phyloP scores from a whole-genome alignment of 1,139 yeast genomes.

The Magnusiomyces clavatus region DNA sequence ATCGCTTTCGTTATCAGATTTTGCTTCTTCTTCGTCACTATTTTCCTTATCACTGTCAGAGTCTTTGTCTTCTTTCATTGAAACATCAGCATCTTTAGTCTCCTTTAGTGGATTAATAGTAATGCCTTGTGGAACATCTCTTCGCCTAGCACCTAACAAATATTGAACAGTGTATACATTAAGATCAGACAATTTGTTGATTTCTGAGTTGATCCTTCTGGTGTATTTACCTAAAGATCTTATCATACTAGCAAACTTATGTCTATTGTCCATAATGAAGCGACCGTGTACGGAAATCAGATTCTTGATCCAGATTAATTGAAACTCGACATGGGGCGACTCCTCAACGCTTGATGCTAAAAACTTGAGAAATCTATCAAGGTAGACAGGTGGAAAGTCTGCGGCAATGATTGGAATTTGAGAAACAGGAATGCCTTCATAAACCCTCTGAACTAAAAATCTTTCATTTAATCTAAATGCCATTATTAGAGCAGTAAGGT shows the following conservation, averaged over 20 bases:
- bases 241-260: slow-evolving; percentile 56
- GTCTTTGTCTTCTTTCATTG: slow-evolving; percentile 12
- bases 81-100: neutral
- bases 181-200: slow-evolving; percentile 47
- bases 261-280: slow-evolving; percentile 56
- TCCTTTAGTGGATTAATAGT: neutral
- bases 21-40: slow-evolving; percentile 16
- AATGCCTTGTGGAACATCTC: neutral
- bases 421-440: slow-evolving; percentile 66
- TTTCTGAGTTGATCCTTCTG: slow-evolving; percentile 66
- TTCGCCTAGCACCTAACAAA: slow-evolving; percentile 22
- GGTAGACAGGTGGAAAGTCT: slow-evolving; percentile 70
- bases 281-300: slow-evolving; percentile 69
- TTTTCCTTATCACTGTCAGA: slow-evolving; percentile 20
- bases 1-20: slow-evolving; percentile 15
- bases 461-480: slow-evolving; percentile 85
- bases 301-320: slow-evolving; percentile 69
- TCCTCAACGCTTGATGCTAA: slow-evolving; percentile 64
- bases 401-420: slow-evolving; percentile 61
- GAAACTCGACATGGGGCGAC: slow-evolving; percentile 82
- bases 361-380: slow-evolving; percentile 58
- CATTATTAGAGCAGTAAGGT: slow-evolving; percentile 79
- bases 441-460: slow-evolving; percentile 62
- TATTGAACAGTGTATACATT: slow-evolving; percentile 48
- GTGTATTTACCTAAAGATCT: slow-evolving; percentile 71